phyloP scores from a whole-genome alignment of 2,329 filamentous ascomycete genomes.

The Cytospora piceae region DNA sequence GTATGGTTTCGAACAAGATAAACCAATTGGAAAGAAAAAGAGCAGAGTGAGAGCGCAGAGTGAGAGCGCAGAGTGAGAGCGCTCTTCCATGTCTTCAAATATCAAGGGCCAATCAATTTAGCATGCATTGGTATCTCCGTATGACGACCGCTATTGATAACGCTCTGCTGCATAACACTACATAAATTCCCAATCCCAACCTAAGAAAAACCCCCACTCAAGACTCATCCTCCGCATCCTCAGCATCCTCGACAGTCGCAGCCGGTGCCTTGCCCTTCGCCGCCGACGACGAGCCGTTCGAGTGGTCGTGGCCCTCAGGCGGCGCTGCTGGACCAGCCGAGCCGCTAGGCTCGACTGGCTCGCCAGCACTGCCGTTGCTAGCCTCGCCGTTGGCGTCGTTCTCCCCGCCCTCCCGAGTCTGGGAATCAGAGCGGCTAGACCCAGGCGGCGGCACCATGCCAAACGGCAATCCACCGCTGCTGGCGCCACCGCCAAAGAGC shows the following conservation, averaged over 20 bases:
- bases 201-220: neutral
- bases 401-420: constrained; percentile 29
- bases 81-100: neutral
- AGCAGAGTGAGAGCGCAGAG: neutral
- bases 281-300: constrained; percentile 27
- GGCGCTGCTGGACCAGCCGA: constrained; percentile 6
- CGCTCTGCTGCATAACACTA: constrained; percentile 14
- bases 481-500: constrained; percentile 46
- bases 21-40: neutral
- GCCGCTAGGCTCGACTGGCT: constrained; percentile 6
- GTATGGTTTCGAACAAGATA: neutral
- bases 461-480: constrained; percentile 29
- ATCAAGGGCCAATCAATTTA: constrained; percentile 1
- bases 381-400: constrained; percentile 18
- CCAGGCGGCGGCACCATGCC: constrained; percentile 33
- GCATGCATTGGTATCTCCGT: constrained; percentile 24
- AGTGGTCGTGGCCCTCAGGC: constrained; percentile 27
- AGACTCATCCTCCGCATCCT: constrained; percentile 7
- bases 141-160: constrained; percentile 7
- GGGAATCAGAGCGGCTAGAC: constrained; percentile 20
- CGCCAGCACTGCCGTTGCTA: neutral
- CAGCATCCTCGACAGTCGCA: constrained; percentile 25
- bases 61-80: neutral
- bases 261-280: constrained; percentile 38
- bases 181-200: neutral